Evolutionary conservation across 2,329 filamentous ascomycete species (phyloP).

Genomic region (Penicillium sp.): DNA sequence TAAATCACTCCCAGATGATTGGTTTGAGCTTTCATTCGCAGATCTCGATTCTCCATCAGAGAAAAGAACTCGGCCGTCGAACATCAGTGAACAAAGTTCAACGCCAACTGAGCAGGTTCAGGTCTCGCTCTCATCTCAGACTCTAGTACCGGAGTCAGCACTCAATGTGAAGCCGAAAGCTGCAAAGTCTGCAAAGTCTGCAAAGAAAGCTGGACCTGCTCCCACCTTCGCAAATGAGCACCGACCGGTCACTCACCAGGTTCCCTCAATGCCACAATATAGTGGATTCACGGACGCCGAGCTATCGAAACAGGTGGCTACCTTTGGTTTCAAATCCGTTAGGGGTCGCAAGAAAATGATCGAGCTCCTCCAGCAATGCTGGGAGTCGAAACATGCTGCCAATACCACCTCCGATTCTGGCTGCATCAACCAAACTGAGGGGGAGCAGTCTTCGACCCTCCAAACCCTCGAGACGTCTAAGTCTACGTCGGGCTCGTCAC

Average conservation of each 20-base stretch:
- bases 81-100: background rate
- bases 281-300: slow-evolving; percentile 64
- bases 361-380: slow-evolving; percentile 68
- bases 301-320: slow-evolving; percentile 62
- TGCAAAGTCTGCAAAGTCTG: background rate
- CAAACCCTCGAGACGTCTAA: background rate
- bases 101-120: background rate
- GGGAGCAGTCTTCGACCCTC: background rate
- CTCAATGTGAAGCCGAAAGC: background rate
- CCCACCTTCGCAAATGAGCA: background rate
- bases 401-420: slow-evolving; percentile 8
- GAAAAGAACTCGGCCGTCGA: background rate
- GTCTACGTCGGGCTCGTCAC: background rate
- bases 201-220: background rate
- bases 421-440: background rate
- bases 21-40: slow-evolving; percentile 19
- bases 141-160: background rate
- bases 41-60: slow-evolving; percentile 8
- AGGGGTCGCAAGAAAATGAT: slow-evolving; percentile 71
- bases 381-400: slow-evolving; percentile 59
- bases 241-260: slow-evolving; percentile 1
- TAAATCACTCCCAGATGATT: slow-evolving; percentile 10
- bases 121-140: background rate
- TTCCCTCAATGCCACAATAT: slow-evolving; percentile 56
- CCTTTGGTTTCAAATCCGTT: slow-evolving; percentile 72